A percentile compares a stretch with the other conserved stretches of the same genome.
Conservation (phyloP, 805 yeast genomes). For the Candida verbasci region DNA sequence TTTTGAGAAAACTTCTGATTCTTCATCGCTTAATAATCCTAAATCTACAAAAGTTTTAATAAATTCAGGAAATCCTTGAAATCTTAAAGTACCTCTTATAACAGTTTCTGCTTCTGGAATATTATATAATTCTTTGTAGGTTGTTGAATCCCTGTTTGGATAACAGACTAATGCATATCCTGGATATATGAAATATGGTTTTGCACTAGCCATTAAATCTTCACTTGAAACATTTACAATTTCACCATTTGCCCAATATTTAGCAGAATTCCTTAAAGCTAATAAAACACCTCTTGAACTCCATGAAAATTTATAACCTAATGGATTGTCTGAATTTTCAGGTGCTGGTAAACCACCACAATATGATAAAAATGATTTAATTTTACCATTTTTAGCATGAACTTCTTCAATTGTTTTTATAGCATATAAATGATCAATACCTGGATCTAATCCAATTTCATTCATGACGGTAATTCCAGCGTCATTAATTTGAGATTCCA, state of each 20-base stretch:
- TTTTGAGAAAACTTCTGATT: conserved; percentile 49
- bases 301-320: conserved; percentile 99
- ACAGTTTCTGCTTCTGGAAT: conserved; percentile 98
- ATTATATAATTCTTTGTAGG: conserved; percentile 83
- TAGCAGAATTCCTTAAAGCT: conserved; percentile 92
- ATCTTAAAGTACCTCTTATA: conserved; percentile 94
- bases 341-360: conserved; percentile 99
- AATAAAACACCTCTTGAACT: conserved; percentile 96
- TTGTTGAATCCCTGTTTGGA: conserved; percentile 97
- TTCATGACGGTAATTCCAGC: conserved; percentile 98
- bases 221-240: conserved; percentile 76
- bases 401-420: conserved; percentile 98
- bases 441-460: conserved; percentile 98
- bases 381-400: conserved; percentile 85
- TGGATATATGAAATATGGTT: conserved; percentile 93
- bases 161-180: conserved; percentile 93
- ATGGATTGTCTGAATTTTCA: conserved; percentile 94
- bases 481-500: conserved; percentile 81
- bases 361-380: conserved; percentile 89
- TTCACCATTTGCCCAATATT: conserved; percentile 82
- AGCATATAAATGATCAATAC: conserved; percentile 97
- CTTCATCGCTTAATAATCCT: conserved; percentile 83
- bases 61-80: conserved; percentile 98
- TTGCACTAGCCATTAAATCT: conserved; percentile 91
- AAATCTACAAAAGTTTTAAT: conserved; percentile 91